Percentiles rank a stretch among this genome's conserved stretches.
phyloP scores from a whole-genome alignment of 2,329 filamentous ascomycete species.

The Penicillium sp. region DNA sequence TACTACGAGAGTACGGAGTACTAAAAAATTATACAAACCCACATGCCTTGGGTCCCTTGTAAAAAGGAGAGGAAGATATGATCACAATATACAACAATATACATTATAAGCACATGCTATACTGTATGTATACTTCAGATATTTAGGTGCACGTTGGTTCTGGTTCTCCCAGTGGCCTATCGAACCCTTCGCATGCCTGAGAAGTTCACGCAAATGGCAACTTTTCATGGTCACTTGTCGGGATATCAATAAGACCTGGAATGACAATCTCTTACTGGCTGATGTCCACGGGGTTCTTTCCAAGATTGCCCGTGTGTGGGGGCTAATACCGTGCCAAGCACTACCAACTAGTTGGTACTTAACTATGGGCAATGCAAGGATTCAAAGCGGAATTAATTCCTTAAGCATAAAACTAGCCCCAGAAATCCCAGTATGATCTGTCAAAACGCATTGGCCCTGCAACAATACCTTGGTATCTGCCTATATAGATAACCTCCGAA shows the following conservation, averaged over 20 bases:
- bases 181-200: background rate
- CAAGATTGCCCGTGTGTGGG: background rate
- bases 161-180: background rate
- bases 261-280: background rate
- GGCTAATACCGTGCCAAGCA: background rate
- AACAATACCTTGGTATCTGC: too few species aligned
- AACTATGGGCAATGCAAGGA: background rate
- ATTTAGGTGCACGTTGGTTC: background rate
- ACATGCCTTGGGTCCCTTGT: background rate
- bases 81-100: background rate
- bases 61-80: background rate
- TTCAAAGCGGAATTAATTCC: background rate
- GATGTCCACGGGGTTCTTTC: background rate
- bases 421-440: background rate
- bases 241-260: background rate
- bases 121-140: too few species aligned
- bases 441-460: background rate
- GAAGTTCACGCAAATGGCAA: background rate
- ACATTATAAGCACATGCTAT: too few species aligned
- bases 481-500: too few species aligned
- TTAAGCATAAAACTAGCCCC: background rate
- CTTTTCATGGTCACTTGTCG: background rate
- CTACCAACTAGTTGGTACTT: background rate
- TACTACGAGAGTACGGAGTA: background rate
- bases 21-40: background rate